Evolutionary conservation across 768 basidiomycete species (phyloP), one percentile per base, ranked within the genome.

Genomic region (Cystofilobasidium ferigula): DNA sequence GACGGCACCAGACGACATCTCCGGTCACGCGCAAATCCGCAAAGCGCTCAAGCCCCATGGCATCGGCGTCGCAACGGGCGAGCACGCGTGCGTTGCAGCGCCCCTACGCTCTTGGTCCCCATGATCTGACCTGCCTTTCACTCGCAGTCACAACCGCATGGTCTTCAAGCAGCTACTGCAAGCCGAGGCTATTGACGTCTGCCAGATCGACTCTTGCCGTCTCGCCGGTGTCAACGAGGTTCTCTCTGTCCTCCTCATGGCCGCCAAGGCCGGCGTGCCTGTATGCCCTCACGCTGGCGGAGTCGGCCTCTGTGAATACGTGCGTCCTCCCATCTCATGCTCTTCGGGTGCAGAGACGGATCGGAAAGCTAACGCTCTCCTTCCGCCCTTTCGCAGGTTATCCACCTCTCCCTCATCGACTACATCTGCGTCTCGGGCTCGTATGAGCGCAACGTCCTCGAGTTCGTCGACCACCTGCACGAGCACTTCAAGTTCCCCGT

Each of bases 221-320:
- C 79, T 95, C 26, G 91, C 88, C 5, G 93, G 93, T 58, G 90
- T 97, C 35, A 92, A 86, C 72, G 92, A 94, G 79, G 87, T 94
- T n/a, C 78, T 95, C 45, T 85, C 84, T 51, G 88, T 94, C 24
- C 77, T 95, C 61, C 78, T 94, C 62, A 92, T 94, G 89, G 84
- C 89, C 12, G 86, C 88, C 69, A 91, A 92, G 85, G 85, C 71
- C 72, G 87, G 87, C 56, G 80, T 90, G 36, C 84, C 86, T 4
- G 88, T 92, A 18, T 91, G 89, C 73, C 93, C 93, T 13, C 93
- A 97, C 74, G 92, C 93, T 0, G 93, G 93, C 43, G 93, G 93
- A 69, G 89, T 95, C 45, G 90, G 90, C 9, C 79, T 94, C 36
- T 62, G 42, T 24, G 34, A 36, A 36, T 57, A 32, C 22, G 28